Evolutionary conservation across 345 rosid genomes (phyloP).

Genomic region (Citrus glauca): DNA sequence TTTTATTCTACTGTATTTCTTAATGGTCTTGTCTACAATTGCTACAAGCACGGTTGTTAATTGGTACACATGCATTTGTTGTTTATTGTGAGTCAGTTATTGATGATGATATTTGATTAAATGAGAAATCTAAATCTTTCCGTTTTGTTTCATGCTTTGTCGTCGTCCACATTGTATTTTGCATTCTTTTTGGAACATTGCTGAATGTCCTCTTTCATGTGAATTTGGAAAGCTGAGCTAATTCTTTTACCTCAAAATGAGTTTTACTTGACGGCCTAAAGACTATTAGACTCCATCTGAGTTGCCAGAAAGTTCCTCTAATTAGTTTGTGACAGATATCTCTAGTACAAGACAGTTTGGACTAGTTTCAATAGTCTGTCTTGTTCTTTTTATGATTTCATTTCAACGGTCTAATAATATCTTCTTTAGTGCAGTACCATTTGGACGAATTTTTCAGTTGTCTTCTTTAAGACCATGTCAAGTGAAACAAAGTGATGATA

Average conservation of each 20-base stretch:
- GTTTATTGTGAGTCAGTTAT: background rate
- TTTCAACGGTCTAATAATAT: constrained; percentile 12
- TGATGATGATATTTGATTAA: background rate
- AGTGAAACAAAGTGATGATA: constrained; percentile 48
- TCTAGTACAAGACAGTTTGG: background rate
- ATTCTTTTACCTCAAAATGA: background rate
- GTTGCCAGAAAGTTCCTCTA: background rate
- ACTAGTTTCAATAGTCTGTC: background rate
- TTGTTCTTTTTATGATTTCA: background rate
- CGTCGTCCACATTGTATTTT: background rate
- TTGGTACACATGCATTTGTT: background rate
- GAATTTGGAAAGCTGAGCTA: background rate
- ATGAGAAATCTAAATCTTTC: background rate
- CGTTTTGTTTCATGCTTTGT: too few species aligned
- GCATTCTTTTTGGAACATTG: background rate
- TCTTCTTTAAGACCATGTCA: constrained; percentile 33
- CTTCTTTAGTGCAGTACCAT: constrained; percentile 30
- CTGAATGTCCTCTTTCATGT: background rate
- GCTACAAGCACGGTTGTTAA: background rate
- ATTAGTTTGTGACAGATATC: background rate
- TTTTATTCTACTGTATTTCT: background rate
- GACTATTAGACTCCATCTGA: background rate
- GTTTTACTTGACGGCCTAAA: background rate
- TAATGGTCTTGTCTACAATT: background rate
- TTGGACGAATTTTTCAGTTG: constrained; percentile 21